Evolutionary conservation across 345 rosid genomes (phyloP), one percentile per base, ranked within the genome.

Genomic region (Isatis tinctoria): DNA sequence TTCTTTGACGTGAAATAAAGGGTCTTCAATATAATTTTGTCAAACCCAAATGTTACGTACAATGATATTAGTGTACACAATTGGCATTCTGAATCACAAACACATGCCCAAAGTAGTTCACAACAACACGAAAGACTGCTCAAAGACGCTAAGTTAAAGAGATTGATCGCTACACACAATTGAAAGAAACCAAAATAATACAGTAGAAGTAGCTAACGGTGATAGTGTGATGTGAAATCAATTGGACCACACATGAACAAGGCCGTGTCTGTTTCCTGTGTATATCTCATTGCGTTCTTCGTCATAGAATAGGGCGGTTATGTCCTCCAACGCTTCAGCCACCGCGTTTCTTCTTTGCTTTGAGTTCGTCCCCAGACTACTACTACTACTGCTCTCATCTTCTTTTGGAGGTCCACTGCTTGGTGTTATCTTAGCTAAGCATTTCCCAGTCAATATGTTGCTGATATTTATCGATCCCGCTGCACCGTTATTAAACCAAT

Each of bases 261-360:
- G 83, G 37, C 97, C 97, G 30, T 83, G 86, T 65, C 87, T 82
- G 71, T 93, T 91, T 26, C 98, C 97, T 0, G 94, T 91, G 79
- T 94, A 94, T 44, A 91, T 91, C 85, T 94, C 98, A 35, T 91
- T 91, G 36, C 96, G 90, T 45, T 94, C 98, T 80, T 93, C 97
- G 0, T 91, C 97, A 1, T 91, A 94, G 83, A 88, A 94, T 16
- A 94, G 91, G 1, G 95, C 90, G 0, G 97, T 94, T 72, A 94
- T 91, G 76, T 91, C 98, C 83, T 94, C 95, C 68, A 88, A 80
- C 16, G 96, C 94, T 80, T 91, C 92, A 28, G 86, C 81, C 20
- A 84, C 96, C 0, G 86, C 87, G 70, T 85, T 87, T 84, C 83
- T 83, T 49, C 78, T 83, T 57, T 51, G 79, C 63, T 77, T 85